Percentiles rank a stretch among this genome's conserved stretches.
phyloP scores from a whole-genome alignment of 1,284 basidiomycete genomes.

The Coniophora puteana region DNA sequence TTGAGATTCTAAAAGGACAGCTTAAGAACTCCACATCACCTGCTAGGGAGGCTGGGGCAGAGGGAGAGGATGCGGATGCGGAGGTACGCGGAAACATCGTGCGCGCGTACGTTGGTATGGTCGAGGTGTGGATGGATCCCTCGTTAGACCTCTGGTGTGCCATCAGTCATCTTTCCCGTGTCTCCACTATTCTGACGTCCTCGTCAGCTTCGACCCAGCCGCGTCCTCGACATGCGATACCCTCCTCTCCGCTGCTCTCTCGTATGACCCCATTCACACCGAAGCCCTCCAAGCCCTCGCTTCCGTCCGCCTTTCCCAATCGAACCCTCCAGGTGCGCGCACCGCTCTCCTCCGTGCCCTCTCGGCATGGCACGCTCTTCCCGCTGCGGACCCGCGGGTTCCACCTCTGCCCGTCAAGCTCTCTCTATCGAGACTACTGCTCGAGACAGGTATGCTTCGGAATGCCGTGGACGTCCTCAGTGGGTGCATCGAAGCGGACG shows the following conservation, averaged over 20 bases:
- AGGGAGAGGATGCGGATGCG: conserved; percentile 37
- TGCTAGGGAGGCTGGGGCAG: conserved; percentile 28
- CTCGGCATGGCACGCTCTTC: conserved; percentile 53
- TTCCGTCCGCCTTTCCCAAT: conserved; percentile 87
- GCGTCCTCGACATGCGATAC: conserved; percentile 82
- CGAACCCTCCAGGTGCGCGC: conserved; percentile 68
- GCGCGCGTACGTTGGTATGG: conserved; percentile 86
- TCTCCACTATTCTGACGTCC: neutral
- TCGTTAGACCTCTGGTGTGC: conserved; percentile 83
- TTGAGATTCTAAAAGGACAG: conserved; percentile 68
- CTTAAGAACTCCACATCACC: conserved; percentile 41
- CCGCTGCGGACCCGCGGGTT: conserved; percentile 9
- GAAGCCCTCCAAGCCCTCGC: conserved; percentile 84
- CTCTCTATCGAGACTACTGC: conserved; percentile 76
- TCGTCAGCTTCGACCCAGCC: conserved; percentile 68
- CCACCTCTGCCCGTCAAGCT: conserved; percentile 53
- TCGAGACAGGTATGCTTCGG: conserved; percentile 69
- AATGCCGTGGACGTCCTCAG: conserved; percentile 74
- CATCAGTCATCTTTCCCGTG: neutral
- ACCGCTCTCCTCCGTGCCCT: conserved; percentile 29
- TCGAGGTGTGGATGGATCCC: conserved; percentile 95
- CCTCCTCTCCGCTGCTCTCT: conserved; percentile 69
- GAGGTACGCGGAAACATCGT: conserved; percentile 76
- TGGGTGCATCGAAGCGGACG: conserved; percentile 79
- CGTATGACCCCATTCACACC: conserved; percentile 71